phyloP scores from a whole-genome alignment of 2,329 filamentous ascomycete species.

The Aspergillus tanneri region DNA sequence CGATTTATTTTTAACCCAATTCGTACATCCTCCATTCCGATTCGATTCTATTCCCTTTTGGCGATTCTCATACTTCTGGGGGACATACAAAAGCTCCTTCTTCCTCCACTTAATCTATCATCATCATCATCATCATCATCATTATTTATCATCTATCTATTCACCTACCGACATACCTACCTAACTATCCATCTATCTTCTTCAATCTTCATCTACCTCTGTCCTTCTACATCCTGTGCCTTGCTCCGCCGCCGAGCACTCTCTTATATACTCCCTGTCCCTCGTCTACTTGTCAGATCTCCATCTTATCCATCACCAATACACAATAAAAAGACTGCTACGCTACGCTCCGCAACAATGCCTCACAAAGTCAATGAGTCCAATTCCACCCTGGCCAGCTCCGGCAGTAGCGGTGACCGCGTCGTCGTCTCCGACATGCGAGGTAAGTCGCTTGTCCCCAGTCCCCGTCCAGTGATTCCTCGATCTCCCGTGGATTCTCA shows the following conservation, averaged over 20 bases:
- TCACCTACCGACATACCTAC: neutral
- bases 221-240: constrained; percentile 9
- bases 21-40: constrained; percentile 7
- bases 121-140: constrained; percentile 6
- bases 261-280: neutral
- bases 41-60: constrained; percentile 5
- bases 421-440: constrained; percentile 31
- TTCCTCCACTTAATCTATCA: constrained; percentile 3
- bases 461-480: neutral
- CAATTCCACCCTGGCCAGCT: constrained; percentile 36
- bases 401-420: constrained; percentile 30
- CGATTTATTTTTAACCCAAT: constrained; percentile 2
- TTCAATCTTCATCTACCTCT: constrained; percentile 7
- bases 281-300: neutral
- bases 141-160: neutral
- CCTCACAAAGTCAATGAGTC: constrained; percentile 39
- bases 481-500: too few species aligned
- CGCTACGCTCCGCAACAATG: constrained; percentile 16
- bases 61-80: constrained; percentile 13
- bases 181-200: neutral
- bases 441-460: constrained; percentile 30
- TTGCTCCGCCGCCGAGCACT: constrained; percentile 20
- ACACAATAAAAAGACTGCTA: neutral
- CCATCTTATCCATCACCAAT: neutral
- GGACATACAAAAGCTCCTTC: constrained; percentile 19